phyloP scores from a whole-genome alignment of 257 asterid species.

The Marsdenia floribunda region DNA sequence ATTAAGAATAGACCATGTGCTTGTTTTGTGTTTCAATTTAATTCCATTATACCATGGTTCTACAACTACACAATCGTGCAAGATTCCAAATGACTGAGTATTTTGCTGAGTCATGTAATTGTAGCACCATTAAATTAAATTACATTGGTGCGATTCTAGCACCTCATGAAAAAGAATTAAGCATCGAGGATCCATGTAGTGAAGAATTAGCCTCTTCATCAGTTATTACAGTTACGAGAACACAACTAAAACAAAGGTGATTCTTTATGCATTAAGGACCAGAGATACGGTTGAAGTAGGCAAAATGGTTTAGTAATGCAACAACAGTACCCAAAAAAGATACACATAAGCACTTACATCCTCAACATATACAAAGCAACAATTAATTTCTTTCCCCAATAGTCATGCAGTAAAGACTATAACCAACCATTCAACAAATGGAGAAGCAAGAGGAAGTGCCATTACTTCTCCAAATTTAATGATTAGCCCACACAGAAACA shows the following conservation, averaged over 20 bases:
- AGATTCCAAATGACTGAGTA: not conserved
- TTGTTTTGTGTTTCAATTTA: not conserved
- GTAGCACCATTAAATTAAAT: not conserved
- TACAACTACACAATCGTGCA: not conserved
- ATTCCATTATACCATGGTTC: not conserved
- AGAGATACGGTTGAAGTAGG: not conserved
- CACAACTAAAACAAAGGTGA: not conserved
- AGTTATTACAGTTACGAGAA: not conserved
- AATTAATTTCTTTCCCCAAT: not conserved
- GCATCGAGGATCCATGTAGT: not conserved
- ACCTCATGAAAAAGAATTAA: not conserved
- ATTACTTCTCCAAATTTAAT: slow-evolving; percentile 12
- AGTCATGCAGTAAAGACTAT: not conserved
- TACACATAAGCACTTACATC: not conserved
- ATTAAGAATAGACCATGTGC: not conserved
- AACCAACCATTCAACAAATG: not conserved
- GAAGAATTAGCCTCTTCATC: not conserved
- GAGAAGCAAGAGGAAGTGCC: slow-evolving; percentile 4
- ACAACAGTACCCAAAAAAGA: not conserved
- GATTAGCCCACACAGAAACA: not conserved
- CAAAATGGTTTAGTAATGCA: not conserved
- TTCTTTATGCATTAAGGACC: not conserved
- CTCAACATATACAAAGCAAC: not conserved
- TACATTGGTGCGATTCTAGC: not conserved
- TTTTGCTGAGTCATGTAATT: not conserved